Conservation (phyloP, 164 flowering plant genomes). For the Malania oleifera region DNA sequence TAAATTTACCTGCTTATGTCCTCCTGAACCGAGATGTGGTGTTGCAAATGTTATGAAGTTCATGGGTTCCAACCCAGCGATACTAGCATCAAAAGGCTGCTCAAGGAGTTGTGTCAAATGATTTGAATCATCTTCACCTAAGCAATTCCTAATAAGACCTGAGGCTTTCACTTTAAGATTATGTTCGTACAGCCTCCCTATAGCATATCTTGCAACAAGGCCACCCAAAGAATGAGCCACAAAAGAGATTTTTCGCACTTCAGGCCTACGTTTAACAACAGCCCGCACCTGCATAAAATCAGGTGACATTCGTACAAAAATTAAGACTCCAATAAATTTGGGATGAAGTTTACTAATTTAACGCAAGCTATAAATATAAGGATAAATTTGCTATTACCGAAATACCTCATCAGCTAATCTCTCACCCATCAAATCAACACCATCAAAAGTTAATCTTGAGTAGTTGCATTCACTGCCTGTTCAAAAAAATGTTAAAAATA, state of each 20-base stretch:
- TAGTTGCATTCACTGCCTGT: slow-evolving; percentile 85
- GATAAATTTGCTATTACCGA: slow-evolving; percentile 10
- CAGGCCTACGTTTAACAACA: slow-evolving; percentile 58
- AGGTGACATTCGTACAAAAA: slow-evolving; percentile 1
- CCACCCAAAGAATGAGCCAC: slow-evolving; percentile 97
- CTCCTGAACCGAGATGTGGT: slow-evolving; percentile 93
- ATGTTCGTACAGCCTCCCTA: slow-evolving; percentile 62
- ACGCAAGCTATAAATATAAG: not conserved
- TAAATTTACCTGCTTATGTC: slow-evolving; percentile 71
- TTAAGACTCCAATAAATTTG: not conserved
- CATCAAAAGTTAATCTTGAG: slow-evolving; percentile 78
- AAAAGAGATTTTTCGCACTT: slow-evolving; percentile 76
- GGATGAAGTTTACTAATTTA: not conserved
- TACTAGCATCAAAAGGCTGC: slow-evolving; percentile 36
- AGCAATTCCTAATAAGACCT: slow-evolving; percentile 13
- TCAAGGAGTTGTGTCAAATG: slow-evolving; percentile 20
- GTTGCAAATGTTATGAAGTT: slow-evolving; percentile 93
- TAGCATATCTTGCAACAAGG: slow-evolving; percentile 85
- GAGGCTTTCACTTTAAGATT: slow-evolving; percentile 17
- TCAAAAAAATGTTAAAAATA: slow-evolving; percentile 13
- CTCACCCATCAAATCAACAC: slow-evolving; percentile 90
- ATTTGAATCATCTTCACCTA: slow-evolving; percentile 20
- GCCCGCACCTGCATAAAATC: slow-evolving; percentile 51
- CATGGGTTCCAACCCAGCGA: slow-evolving; percentile 90
- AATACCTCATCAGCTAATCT: slow-evolving; percentile 89